phyloP scores from a whole-genome alignment of 768 basidiomycete genomes.

The Amanita molliuscula region DNA sequence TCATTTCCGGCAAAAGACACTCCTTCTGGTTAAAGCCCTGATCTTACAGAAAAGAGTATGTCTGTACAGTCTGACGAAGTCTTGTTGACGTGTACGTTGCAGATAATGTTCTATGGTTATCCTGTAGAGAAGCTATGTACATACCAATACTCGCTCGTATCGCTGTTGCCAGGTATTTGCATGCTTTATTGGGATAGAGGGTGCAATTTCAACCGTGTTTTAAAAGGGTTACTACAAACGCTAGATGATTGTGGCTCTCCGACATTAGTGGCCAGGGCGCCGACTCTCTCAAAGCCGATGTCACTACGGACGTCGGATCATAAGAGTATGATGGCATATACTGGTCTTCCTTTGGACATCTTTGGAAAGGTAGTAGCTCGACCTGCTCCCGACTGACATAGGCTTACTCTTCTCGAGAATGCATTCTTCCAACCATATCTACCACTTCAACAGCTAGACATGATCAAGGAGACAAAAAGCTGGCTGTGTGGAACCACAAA shows the following conservation, averaged over 20 bases:
- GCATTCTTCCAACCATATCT: constrained; percentile 98
- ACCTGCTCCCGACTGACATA: background rate
- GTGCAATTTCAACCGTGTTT: background rate
- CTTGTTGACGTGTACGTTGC: background rate
- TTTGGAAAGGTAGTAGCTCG: constrained; percentile 75
- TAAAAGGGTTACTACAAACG: constrained; percentile 71
- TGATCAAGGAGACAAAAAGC: constrained; percentile 65
- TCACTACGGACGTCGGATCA: constrained; percentile 83
- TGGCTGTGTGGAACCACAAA: constrained; percentile 97
- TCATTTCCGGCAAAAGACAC: constrained; percentile 84
- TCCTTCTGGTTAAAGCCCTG: constrained; percentile 89
- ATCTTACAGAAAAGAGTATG: constrained; percentile 87
- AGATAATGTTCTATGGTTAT: constrained; percentile 97
- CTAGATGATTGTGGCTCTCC: constrained; percentile 91
- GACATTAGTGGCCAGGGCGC: constrained; percentile 56
- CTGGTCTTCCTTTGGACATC: constrained; percentile 89
- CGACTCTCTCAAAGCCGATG: constrained; percentile 52
- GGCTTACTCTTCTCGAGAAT: constrained; percentile 34
- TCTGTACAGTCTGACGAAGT: background rate
- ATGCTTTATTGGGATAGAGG: background rate
- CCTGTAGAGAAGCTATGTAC: constrained; percentile 95
- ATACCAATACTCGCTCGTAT: constrained; percentile 95
- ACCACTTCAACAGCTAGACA: constrained; percentile 89
- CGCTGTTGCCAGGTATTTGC: constrained; percentile 73
- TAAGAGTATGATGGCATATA: constrained; percentile 82